phyloP scores from a whole-genome alignment of 441 rosid species.

The Raphanus hybrid region DNA sequence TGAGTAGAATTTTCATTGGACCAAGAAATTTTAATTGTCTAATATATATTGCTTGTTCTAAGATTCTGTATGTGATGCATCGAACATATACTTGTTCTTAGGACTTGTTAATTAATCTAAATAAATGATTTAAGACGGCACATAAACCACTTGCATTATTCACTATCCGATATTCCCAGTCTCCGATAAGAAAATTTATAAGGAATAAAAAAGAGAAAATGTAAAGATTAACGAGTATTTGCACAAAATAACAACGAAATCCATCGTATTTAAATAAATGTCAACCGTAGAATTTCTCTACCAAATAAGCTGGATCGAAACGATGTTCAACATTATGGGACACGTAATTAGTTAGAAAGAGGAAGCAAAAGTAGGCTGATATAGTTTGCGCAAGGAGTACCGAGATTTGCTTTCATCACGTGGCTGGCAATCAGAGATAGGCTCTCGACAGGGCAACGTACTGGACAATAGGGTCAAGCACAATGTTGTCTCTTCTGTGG shows the following conservation, averaged over 20 bases:
- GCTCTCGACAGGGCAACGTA: too few species aligned
- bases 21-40: not conserved
- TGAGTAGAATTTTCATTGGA: not conserved
- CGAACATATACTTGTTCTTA: conserved; percentile 25
- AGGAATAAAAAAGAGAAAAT: not conserved
- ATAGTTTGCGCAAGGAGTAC: too few species aligned
- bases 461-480: too few species aligned
- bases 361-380: too few species aligned
- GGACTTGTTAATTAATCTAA: conserved; percentile 5
- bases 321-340: not conserved
- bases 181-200: not conserved
- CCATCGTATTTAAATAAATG: not conserved
- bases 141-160: conserved; percentile 36
- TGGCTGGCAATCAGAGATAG: too few species aligned
- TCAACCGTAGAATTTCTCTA: not conserved
- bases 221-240: conserved; percentile 9
- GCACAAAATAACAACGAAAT: not conserved
- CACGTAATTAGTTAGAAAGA: not conserved
- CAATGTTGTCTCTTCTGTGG: too few species aligned
- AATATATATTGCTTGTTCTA: conserved; percentile 20
- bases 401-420: too few species aligned
- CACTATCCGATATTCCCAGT: conserved; percentile 16
- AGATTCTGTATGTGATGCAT: conserved; percentile 37
- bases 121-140: conserved; percentile 37
- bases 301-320: not conserved